A percentile compares a stretch with the other conserved stretches of the same genome.
Evolutionary conservation across 345 rosid species (phyloP).

Genomic region (Citrus trifoliata): DNA sequence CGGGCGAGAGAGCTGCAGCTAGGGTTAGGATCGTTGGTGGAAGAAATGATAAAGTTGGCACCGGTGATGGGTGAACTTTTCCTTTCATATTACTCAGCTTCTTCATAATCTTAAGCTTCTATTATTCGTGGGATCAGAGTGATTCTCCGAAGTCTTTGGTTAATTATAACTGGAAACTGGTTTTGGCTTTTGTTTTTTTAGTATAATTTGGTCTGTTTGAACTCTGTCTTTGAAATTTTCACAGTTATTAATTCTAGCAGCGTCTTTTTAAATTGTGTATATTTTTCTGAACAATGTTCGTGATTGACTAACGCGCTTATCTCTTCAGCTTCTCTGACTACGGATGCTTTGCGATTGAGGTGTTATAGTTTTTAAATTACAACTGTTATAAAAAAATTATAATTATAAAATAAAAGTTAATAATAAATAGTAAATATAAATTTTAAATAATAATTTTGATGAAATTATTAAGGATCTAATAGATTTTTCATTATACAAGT

Average conservation of each 20-base stretch:
- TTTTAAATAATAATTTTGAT: no score
- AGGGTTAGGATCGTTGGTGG: constrained; percentile 36
- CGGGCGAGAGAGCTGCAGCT: constrained; percentile 31
- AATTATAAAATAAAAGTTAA: no score
- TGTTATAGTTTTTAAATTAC: no score
- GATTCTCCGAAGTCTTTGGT: not conserved
- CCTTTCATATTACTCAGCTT: constrained; percentile 24
- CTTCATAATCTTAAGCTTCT: constrained; percentile 14
- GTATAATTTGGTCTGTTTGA: not conserved
- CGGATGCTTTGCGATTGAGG: fast-evolving
- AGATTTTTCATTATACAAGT: fast-evolving
- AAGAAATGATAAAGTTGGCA: constrained; percentile 25
- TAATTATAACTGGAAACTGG: no score
- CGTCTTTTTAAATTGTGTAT: not conserved
- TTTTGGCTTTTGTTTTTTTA: not conserved
- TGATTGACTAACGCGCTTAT: not conserved
- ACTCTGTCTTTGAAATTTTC: not conserved
- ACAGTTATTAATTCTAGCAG: not conserved
- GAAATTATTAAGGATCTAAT: no score
- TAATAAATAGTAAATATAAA: no score
- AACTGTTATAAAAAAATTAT: fast-evolving
- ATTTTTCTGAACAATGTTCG: not conserved
- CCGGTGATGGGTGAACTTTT: constrained; percentile 36
- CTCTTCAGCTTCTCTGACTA: not conserved
- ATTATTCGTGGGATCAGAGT: not conserved